Evolutionary conservation across 495 filamentous ascomycete genomes (phyloP), one percentile per base, ranked within the genome.

Genomic region (Symbiotaphrina buchneri): DNA sequence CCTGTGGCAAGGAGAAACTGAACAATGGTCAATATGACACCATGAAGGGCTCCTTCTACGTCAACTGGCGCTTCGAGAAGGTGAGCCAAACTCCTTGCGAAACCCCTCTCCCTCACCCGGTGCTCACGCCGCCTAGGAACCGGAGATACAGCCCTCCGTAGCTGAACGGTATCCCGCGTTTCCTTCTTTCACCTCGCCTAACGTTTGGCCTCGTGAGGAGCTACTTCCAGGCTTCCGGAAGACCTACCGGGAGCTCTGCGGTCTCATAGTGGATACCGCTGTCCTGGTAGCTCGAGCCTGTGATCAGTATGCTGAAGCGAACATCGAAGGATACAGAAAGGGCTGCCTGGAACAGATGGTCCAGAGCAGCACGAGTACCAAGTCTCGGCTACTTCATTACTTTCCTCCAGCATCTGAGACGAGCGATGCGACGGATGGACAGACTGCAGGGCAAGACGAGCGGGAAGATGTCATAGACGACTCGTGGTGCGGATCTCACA

Each of bases 401-500:
- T 97, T 84, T 43, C 90, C 78, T 3, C 52, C 30, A 18, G 13
- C 8, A 21, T 36, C 13, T 10, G 48, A 5, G 34, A 43, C 7
- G 21, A 27, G 1, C 5, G 18, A 2, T 10, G 33, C 8, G 38
- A 39, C n/a, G 40, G 37, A 23, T 24, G 18, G 28, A 7, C 18
- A 11, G 28, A 37, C n/a, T 11, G 30, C 18, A 21, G 29, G 39
- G 4, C 28, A 24, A 30, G 30, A 28, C 21, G 42, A 34, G 30
- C 40, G 27, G 18, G 47, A 46, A 8, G 48, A 50, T 16, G 41
- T 37, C 2, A 49, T 56, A 4, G 71, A 76, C 34, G 85, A 94
- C 47, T 79, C 84, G 47, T 99, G 87, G 87, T 99, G 87, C 49
- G 78, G 83, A 3, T 92, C 82, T 2, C 90, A 97, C 47, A 54